Percentiles rank a stretch among this genome's conserved stretches.
Conservation (phyloP, 441 rosid genomes). For the Euphorbia corollata region DNA sequence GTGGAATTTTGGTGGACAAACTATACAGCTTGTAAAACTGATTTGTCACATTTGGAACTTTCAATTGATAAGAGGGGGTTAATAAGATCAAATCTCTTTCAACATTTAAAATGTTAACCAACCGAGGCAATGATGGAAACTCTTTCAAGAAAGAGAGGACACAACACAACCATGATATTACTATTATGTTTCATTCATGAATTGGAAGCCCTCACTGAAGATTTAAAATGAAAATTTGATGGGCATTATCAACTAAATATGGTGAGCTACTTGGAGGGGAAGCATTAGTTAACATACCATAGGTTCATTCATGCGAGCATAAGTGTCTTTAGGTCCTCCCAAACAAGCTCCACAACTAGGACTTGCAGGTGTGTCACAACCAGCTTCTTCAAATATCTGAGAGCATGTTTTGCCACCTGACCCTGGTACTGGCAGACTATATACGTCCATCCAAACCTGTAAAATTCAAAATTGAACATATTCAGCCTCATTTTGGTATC, state of each 20-base stretch:
- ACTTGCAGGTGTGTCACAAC: slow-evolving; percentile 90
- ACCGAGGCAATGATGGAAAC: too few relatives aligned
- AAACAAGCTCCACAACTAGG: slow-evolving; percentile 97
- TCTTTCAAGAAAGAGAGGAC: too few relatives aligned
- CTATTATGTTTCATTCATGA: neutral
- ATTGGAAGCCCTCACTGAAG: neutral
- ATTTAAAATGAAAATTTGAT: neutral
- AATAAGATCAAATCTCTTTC: neutral
- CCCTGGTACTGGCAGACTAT: slow-evolving; percentile 80
- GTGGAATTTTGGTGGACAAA: neutral
- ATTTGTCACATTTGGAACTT: neutral
- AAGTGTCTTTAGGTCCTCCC: slow-evolving; percentile 95
- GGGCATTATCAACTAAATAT: neutral
- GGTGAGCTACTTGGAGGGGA: neutral
- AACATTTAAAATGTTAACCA: neutral
- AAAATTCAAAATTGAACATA: slow-evolving; percentile 6
- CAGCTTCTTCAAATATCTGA: slow-evolving; percentile 93
- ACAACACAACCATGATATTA: neutral
- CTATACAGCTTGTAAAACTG: neutral
- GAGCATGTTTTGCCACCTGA: slow-evolving; percentile 94
- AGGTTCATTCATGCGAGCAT: slow-evolving; percentile 87
- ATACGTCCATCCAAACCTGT: slow-evolving; percentile 92
- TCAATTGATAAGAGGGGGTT: neutral
- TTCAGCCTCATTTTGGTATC: neutral
- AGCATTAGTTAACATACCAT: slow-evolving; percentile 34